Conservation (phyloP, 176 grass and related monocot species). For the Hyparrhenia diplandra region DNA sequence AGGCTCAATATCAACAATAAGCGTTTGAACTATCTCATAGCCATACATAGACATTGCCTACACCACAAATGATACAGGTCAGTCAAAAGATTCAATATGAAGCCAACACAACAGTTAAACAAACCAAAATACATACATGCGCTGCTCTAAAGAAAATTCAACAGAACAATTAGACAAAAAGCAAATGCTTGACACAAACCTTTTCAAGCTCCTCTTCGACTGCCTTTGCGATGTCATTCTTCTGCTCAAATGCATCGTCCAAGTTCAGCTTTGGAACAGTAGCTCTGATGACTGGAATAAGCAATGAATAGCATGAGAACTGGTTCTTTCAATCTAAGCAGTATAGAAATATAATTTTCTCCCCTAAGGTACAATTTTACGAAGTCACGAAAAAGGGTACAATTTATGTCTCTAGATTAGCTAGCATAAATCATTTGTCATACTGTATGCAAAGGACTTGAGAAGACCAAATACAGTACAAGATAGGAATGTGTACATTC, state of each 20-base stretch:
- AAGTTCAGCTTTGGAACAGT: constrained; percentile 57
- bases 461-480: not conserved
- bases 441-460: not conserved
- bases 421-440: not conserved
- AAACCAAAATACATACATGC: not conserved
- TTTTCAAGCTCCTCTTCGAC: constrained; percentile 76
- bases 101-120: not conserved
- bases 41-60: constrained; percentile 68
- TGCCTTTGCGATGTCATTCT: constrained; percentile 60
- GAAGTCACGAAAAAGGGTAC: too few relatives aligned
- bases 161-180: not conserved
- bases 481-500: not conserved
- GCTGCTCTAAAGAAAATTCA: not conserved
- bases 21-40: constrained; percentile 62
- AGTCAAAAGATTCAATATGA: constrained; percentile 8
- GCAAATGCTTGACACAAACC: constrained; percentile 6
- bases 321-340: not conserved
- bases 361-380: not conserved
- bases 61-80: constrained; percentile 5
- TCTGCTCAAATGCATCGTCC: constrained; percentile 63
- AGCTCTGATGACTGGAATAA: constrained; percentile 56
- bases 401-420: not conserved
- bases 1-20: constrained; percentile 67
- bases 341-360: not conserved
- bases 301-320: not conserved